Percentiles rank a stretch among this genome's conserved stretches.
These are phyloP conservation scores for Penicillium lividum DNA, from an alignment of 495 filamentous ascomycete species.

Conservation along the genomic window DNA sequence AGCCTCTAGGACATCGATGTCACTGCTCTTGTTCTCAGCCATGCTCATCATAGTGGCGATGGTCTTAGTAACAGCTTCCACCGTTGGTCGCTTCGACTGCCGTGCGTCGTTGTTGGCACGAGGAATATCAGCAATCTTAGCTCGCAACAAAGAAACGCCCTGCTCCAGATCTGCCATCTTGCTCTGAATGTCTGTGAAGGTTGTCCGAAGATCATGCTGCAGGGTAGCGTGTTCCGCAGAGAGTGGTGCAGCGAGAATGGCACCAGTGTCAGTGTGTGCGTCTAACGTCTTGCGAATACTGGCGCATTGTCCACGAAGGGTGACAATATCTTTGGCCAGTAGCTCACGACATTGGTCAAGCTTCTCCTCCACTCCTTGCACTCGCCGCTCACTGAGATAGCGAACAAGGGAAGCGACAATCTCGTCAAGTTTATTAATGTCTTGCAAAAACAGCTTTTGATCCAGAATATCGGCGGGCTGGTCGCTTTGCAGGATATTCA, in stretches of 20 bases:
- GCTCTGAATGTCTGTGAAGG: slow-evolving; percentile 67
- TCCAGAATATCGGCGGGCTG: slow-evolving; percentile 48
- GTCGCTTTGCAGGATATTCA: slow-evolving; percentile 38
- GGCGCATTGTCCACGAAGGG: slow-evolving; percentile 66
- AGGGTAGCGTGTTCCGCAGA: slow-evolving; percentile 77
- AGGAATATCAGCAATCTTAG: slow-evolving; percentile 65
- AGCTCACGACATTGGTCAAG: slow-evolving; percentile 61
- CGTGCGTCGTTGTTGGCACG: slow-evolving; percentile 40
- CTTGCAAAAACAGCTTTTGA: slow-evolving; percentile 68
- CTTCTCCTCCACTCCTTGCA: slow-evolving; percentile 64
- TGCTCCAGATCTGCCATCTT: slow-evolving; percentile 78
- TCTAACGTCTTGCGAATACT: slow-evolving; percentile 73
- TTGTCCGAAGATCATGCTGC: slow-evolving; percentile 76
- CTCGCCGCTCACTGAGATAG: slow-evolving; percentile 63
- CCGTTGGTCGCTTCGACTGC: slow-evolving; percentile 65
- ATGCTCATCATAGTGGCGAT: slow-evolving; percentile 91
- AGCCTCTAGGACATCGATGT: slow-evolving; percentile 84
- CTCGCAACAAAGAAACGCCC: slow-evolving; percentile 74
- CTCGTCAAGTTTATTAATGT: slow-evolving; percentile 63
- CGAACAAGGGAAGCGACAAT: slow-evolving; percentile 57
- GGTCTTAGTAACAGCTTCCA: slow-evolving; percentile 87
- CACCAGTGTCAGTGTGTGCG: slow-evolving; percentile 63
- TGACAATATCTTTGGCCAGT: slow-evolving; percentile 60
- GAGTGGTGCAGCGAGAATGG: slow-evolving; percentile 67
- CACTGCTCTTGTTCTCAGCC: slow-evolving; percentile 81